Evolutionary conservation across 441 rosid species (phyloP), one percentile per base, ranked within the genome.

Genomic region (Arabidopsis lyrata): DNA sequence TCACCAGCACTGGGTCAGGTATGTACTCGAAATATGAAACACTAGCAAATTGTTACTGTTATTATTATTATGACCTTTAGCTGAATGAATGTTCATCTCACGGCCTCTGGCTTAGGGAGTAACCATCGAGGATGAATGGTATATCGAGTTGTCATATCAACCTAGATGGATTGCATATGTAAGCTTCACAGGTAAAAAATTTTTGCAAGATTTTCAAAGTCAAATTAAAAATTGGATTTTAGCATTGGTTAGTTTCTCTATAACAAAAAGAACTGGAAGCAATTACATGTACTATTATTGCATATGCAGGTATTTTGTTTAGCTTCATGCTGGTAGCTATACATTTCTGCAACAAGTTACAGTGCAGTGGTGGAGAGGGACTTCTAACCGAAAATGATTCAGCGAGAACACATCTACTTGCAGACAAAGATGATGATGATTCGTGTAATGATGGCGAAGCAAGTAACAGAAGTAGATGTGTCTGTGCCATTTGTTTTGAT

Each of bases 401-500:
- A 63, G 50, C 36, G 44, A 87, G 88, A 68, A 81, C 83, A 56
- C 87, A 81, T 36, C 82, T 95, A 60, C 89, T 95, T 78, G 68
- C 75, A 3, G 58, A 73, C 63, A 93, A 90, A 80, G 95, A 86
- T 45, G 96, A 91, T 20, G 88, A 91, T 77, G 78, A 78, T 77
- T 89, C 96, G 16, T 92, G 95, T 49, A 83, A 81, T 70, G 92
- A 83, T 53, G 83, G 85, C 71, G 91, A 86, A 80, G 82, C 81
- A 34, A 77, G 78, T 53, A 85, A 82, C 60, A 16, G 77, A 50
- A 92, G 84, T 8, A 82, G 81, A 41, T 83, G 92, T 32, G 86
- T 90, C 3, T 92, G 99, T 80, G 96, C 86, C 31, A 90, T 95
- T 67, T 95, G 99, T 86, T 92, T 81, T 68, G 97, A 95, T 81